Base-by-base conservation (phyloP, 129 eudicot species). In the Gnaphalium uliginosum region DNA sequence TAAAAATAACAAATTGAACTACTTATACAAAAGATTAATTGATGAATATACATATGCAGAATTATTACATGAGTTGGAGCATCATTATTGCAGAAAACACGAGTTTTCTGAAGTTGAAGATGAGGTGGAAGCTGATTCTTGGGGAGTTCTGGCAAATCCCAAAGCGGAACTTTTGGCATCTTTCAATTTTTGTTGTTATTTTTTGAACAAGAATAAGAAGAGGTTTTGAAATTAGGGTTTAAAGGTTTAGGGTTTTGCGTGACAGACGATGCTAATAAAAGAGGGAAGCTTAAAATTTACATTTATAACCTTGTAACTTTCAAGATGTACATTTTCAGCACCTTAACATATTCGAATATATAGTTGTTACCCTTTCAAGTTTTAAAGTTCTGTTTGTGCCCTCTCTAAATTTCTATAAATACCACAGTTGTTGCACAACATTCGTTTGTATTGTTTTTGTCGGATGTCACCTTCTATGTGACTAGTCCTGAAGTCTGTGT, bases 101-200 rank as follows among this genome's bases (percentile, higher is more conserved):
- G 97, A 68, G 97, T 90, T 71, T 87, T 85, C 68, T 90, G 95
- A 26, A 88, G 93, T 57, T 85, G 77, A 18, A 94, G 70, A 78
- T 94, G 98, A 9, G 81, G 81, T 4, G 98, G 98, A 37, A 93
- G 88, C 61, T 73, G 70, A 6, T 90, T 92, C 68, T 79, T 80
- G 4, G 89, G 92, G 17, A 88, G 87, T 68, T 86, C 97, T 1
- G 97, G 97, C 81, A 91, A 82, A 61, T 91, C 96, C 86, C 88
- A 86, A 2, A 91, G 85, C 4, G 96, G 82, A 37, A 86, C 54
- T n/a, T 82, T 82, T 26, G 87, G 81, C 80, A 85, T 88, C 60
- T 68, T 64, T 65, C 59, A 41, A 7, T 24, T 30, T 35, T 41
- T 4, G 21, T 1, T 18, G 5, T 21, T 17, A 7, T 0, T 5